These are phyloP conservation scores for Lasiodiplodia citricola DNA, from an alignment of 2,329 filamentous ascomycete genomes.

Conservation along the genomic window DNA sequence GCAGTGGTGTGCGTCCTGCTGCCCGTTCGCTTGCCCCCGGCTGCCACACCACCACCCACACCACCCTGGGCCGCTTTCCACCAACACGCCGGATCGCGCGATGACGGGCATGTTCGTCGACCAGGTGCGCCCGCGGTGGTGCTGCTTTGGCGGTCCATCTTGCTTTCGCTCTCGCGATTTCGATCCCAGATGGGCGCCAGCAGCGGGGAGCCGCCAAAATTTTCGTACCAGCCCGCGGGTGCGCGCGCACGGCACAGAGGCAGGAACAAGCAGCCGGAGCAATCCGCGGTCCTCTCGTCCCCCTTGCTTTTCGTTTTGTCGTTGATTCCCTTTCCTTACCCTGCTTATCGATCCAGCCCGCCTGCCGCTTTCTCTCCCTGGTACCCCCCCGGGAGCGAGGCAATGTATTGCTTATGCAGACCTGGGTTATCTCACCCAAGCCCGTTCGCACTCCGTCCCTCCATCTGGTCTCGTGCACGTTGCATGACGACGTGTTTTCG, in stretches of 20 bases:
- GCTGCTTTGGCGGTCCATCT: not conserved
- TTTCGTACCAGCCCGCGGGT: not conserved
- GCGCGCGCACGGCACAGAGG: not conserved
- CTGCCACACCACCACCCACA: conserved; percentile 8
- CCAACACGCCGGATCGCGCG: conserved; percentile 20
- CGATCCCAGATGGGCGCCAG: not conserved
- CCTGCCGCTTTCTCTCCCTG: not conserved
- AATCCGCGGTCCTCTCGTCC: not conserved
- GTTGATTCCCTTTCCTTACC: not conserved
- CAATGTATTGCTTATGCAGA: not conserved
- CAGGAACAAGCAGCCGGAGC: not conserved
- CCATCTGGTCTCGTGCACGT: not conserved
- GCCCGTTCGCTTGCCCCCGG: conserved; percentile 13
- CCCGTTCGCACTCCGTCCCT: not conserved
- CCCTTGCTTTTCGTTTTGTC: not conserved
- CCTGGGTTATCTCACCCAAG: not conserved
- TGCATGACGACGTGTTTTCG: not conserved
- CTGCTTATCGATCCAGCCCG: not conserved
- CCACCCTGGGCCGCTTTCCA: not conserved
- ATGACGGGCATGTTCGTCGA: conserved; percentile 21
- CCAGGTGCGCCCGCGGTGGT: conserved; percentile 1
- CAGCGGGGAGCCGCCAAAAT: not conserved
- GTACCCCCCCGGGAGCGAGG: not conserved
- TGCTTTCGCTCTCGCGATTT: not conserved
- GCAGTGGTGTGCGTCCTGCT: conserved; percentile 16